These are phyloP conservation scores for Candida silvatica DNA, from an alignment of 805 yeast genomes.

Conservation along the genomic window DNA sequence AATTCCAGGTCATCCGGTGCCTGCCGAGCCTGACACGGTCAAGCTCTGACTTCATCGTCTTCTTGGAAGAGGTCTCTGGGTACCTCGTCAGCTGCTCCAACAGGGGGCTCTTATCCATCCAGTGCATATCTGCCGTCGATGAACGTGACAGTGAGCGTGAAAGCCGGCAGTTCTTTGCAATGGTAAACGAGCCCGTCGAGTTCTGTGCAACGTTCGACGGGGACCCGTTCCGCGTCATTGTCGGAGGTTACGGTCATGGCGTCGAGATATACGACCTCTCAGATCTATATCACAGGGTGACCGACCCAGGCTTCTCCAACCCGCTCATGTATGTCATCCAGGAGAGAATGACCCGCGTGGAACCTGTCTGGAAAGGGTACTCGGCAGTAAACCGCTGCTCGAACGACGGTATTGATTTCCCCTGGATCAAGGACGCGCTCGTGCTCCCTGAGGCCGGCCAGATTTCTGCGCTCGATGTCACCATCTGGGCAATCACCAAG, in stretches of 20 bases:
- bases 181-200: conserved; percentile 5
- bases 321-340: conserved; percentile 1
- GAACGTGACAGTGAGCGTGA: too few species aligned
- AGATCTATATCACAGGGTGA: not conserved
- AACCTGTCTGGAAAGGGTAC: not conserved
- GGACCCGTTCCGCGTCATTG: conserved; percentile 3
- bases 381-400: conserved; percentile 2
- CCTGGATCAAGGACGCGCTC: conserved; percentile 5
- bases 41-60: too few species aligned
- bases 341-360: conserved; percentile 1
- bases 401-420: conserved; percentile 4
- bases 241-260: conserved; percentile 6
- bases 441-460: not conserved
- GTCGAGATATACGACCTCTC: conserved; percentile 5
- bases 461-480: conserved; percentile 1
- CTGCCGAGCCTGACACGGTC: too few species aligned
- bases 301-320: not conserved
- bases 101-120: too few species aligned
- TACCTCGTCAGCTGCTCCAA: too few species aligned
- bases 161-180: too few species aligned
- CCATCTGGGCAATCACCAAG: conserved; percentile 4
- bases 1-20: too few species aligned
- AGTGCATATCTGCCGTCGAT: too few species aligned
- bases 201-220: conserved; percentile 3
- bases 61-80: too few species aligned